phyloP scores from a whole-genome alignment of 2,329 filamentous ascomycete genomes.

The Sclerotinia glacialis region DNA sequence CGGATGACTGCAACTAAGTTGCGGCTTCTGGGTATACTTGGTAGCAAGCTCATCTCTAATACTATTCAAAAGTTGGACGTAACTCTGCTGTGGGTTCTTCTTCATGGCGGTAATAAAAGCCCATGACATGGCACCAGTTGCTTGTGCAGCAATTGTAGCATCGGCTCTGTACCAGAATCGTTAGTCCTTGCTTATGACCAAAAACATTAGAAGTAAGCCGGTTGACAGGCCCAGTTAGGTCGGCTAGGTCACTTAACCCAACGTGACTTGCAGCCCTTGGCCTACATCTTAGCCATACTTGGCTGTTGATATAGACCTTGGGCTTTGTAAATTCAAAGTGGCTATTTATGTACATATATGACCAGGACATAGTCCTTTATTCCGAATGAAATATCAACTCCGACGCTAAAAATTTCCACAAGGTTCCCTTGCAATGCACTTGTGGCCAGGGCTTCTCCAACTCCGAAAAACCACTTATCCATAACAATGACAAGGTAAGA shows the following conservation, averaged over 20 bases:
- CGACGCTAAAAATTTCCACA: conserved; percentile 41
- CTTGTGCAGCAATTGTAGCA: conserved; percentile 77
- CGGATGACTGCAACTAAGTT: conserved; percentile 93
- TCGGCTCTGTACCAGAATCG: conserved; percentile 62
- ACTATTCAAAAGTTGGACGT: conserved; percentile 91
- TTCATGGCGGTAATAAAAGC: conserved; percentile 89
- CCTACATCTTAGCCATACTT: conserved; percentile 34
- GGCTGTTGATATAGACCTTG: conserved; percentile 32
- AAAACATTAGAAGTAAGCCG: not conserved
- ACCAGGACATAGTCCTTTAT: conserved; percentile 28
- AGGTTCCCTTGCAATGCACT: conserved; percentile 52
- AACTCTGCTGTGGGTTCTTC: conserved; percentile 93
- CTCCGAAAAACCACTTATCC: conserved; percentile 53
- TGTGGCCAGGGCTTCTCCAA: conserved; percentile 50
- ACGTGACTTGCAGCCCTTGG: conserved; percentile 40
- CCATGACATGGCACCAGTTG: conserved; percentile 97
- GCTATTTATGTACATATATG: conserved; percentile 24
- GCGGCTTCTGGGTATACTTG: conserved; percentile 92
- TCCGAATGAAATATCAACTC: conserved; percentile 29
- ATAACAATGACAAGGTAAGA: conserved; percentile 53
- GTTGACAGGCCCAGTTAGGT: not conserved
- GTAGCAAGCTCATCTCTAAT: conserved; percentile 83
- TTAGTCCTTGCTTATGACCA: conserved; percentile 12
- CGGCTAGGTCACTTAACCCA: conserved; percentile 31
- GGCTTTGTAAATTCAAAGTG: conserved; percentile 30